Percentiles rank a stretch among this genome's conserved stretches.
These are phyloP conservation scores for Rhododendron molle DNA, from an alignment of 148 eudicot species.

Conservation along the genomic window DNA sequence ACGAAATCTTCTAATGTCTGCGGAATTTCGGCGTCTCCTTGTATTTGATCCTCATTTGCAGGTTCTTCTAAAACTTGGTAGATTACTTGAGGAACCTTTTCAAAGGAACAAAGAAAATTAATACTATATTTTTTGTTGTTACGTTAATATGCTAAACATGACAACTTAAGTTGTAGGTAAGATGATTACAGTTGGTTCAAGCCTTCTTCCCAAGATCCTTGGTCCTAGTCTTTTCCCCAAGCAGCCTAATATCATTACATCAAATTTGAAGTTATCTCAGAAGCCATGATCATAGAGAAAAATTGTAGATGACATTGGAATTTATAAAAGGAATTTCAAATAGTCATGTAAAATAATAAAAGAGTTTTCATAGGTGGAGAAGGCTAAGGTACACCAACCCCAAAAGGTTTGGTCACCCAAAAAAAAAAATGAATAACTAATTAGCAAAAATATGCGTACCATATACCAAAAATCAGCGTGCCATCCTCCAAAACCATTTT, in stretches of 20 bases:
- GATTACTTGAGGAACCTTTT: conserved; percentile 79
- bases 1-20: conserved; percentile 67
- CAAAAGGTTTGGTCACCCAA: too few relatives aligned
- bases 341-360: neutral
- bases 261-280: neutral
- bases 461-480: too few relatives aligned
- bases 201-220: conserved; percentile 48
- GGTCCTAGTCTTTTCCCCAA: conserved; percentile 77
- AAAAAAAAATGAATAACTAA: too few relatives aligned
- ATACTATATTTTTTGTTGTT: neutral
- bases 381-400: too few relatives aligned
- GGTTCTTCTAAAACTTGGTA: conserved; percentile 81
- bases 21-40: conserved; percentile 48
- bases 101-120: neutral
- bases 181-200: conserved; percentile 44
- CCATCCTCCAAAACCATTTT: too few relatives aligned
- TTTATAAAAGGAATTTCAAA: neutral
- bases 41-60: conserved; percentile 21
- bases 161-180: neutral
- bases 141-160: neutral
- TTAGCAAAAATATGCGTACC: too few relatives aligned
- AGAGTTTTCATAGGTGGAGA: neutral
- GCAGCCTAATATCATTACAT: conserved; percentile 53
- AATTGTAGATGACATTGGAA: neutral
- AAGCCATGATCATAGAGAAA: neutral